Evolutionary conservation across 2,329 filamentous ascomycete species (phyloP).

Genomic region (Fusarium hostae): DNA sequence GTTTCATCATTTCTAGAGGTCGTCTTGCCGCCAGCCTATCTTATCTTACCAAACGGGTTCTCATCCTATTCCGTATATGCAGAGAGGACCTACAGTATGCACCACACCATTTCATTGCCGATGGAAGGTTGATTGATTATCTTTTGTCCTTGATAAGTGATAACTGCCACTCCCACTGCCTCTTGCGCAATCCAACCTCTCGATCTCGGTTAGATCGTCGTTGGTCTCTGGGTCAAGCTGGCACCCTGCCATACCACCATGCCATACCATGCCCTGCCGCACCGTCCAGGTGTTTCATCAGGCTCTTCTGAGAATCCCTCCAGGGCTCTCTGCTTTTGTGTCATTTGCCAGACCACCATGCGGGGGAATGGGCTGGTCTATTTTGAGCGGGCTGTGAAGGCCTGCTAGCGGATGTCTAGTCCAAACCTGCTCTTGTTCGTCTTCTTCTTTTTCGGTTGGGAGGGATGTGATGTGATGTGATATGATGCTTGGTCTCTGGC

Average conservation of each 20-base stretch:
- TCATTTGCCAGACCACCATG: conserved; percentile 41
- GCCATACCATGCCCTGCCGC: not conserved
- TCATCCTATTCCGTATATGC: conserved; percentile 6
- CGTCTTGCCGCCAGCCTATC: conserved; percentile 28
- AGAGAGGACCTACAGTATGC: not conserved
- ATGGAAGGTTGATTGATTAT: conserved; percentile 1
- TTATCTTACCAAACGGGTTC: conserved; percentile 14
- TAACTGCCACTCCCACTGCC: not conserved
- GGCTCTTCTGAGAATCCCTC: conserved; percentile 21
- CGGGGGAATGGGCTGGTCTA: conserved; percentile 40
- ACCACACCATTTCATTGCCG: conserved; percentile 27
- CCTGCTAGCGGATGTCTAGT: conserved; percentile 33
- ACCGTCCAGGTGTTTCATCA: conserved; percentile 32
- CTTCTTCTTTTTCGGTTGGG: conserved; percentile 20
- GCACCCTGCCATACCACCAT: conserved; percentile 9
- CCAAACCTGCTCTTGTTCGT: conserved; percentile 21
- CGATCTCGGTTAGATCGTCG: conserved; percentile 42
- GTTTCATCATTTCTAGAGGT: conserved; percentile 22
- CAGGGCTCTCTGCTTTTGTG: conserved; percentile 12
- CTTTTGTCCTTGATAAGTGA: conserved; percentile 21
- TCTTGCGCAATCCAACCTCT: conserved; percentile 25
- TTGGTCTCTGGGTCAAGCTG: conserved; percentile 24
- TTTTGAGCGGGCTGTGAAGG: conserved; percentile 32
- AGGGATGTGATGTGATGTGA: not conserved
- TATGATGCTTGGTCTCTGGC: conserved; percentile 13